Percentiles rank a stretch among this genome's conserved stretches.
These are phyloP conservation scores for Wickerhamiella spandovensis DNA, from an alignment of 805 yeast genomes.

Conservation along the genomic window DNA sequence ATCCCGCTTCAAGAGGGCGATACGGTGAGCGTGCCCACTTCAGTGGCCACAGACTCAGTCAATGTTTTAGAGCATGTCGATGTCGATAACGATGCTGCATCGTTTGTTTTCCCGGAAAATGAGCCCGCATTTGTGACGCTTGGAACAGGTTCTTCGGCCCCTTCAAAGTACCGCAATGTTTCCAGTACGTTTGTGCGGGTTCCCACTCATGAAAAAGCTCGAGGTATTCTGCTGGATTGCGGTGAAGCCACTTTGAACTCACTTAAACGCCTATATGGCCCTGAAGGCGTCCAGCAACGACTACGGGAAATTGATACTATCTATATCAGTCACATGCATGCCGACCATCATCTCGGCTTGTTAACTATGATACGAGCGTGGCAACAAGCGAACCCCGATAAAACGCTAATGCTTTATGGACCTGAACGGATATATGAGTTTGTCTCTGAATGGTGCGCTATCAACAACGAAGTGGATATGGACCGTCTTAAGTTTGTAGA, in stretches of 20 bases:
- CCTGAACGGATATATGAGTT: constrained; percentile 68
- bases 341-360: constrained; percentile 90
- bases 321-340: constrained; percentile 82
- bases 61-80: not conserved
- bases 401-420: constrained; percentile 40
- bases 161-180: constrained; percentile 75
- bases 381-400: constrained; percentile 22
- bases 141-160: constrained; percentile 91
- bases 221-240: constrained; percentile 62
- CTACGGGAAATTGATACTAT: constrained; percentile 51
- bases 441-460: constrained; percentile 47
- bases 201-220: constrained; percentile 30
- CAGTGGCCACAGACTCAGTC: not conserved
- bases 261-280: constrained; percentile 47
- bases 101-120: not conserved
- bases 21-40: constrained; percentile 4
- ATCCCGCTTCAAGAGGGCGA: constrained; percentile 4
- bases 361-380: constrained; percentile 57
- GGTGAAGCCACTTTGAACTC: constrained; percentile 87
- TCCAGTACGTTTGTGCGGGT: constrained; percentile 63
- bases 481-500: constrained; percentile 39
- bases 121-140: constrained; percentile 50
- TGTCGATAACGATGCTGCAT: not conserved
- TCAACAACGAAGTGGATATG: constrained; percentile 22
- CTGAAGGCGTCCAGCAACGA: constrained; percentile 29